phyloP scores from a whole-genome alignment of 805 yeast genomes.

The Hanseniaspora clermontiae region DNA sequence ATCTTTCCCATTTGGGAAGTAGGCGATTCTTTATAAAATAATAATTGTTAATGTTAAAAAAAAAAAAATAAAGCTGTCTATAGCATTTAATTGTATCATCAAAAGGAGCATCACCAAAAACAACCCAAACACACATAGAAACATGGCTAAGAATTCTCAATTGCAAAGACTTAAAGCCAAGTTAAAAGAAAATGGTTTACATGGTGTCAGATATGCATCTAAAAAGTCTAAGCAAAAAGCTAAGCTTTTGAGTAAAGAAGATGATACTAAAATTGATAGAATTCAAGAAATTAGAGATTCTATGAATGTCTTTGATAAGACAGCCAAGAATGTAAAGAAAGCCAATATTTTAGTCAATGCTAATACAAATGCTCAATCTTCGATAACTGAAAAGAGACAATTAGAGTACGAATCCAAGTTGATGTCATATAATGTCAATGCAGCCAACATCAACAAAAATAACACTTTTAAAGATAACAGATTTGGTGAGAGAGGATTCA shows the following conservation, averaged over 20 bases:
- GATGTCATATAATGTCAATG: constrained; percentile 17
- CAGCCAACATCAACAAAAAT: constrained; percentile 49
- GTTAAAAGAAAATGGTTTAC: constrained; percentile 62
- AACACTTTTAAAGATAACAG: constrained; percentile 78
- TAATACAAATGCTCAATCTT: constrained; percentile 57
- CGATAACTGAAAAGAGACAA: constrained; percentile 52
- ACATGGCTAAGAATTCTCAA: constrained; percentile 72
- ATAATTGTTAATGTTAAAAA: too few relatives aligned
- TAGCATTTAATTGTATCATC: too few relatives aligned
- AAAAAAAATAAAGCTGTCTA: too few relatives aligned
- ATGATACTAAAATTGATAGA: constrained; percentile 49
- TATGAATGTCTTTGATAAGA: constrained; percentile 81
- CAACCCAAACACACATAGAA: background rate
- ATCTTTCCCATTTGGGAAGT: too few relatives aligned
- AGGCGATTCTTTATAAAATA: too few relatives aligned
- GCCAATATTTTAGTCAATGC: constrained; percentile 49
- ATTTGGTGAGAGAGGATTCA: constrained; percentile 71
- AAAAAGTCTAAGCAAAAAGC: constrained; percentile 36
- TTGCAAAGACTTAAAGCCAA: constrained; percentile 69
- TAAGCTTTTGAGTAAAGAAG: constrained; percentile 46
- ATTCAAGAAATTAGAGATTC: constrained; percentile 58
- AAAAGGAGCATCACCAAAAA: background rate
- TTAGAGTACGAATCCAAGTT: constrained; percentile 49
- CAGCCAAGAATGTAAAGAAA: constrained; percentile 53
- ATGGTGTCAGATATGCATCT: constrained; percentile 70